Conservation (phyloP, 768 basidiomycete genomes). For the Russula earlei region DNA sequence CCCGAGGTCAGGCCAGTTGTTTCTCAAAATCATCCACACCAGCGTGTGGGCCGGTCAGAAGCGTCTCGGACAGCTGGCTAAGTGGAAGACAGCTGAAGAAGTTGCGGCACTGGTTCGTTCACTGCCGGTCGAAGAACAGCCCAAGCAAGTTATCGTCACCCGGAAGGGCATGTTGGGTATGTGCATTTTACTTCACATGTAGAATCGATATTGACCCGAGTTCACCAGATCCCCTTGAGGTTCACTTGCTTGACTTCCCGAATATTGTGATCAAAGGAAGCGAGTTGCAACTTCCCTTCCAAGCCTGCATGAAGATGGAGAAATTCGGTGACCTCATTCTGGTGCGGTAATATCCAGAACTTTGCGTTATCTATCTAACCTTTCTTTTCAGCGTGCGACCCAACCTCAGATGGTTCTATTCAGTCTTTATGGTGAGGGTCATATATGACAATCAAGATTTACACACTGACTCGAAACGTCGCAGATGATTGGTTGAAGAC, state of each 20-base stretch:
- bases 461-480: slow-evolving; percentile 1
- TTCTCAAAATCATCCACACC: slow-evolving; percentile 98
- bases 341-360: slow-evolving; percentile 30
- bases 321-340: slow-evolving; percentile 98
- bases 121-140: slow-evolving; percentile 98
- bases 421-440: slow-evolving; percentile 73
- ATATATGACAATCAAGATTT: neutral
- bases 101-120: slow-evolving; percentile 96
- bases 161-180: slow-evolving; percentile 98
- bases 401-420: slow-evolving; percentile 99
- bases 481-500: slow-evolving; percentile 97
- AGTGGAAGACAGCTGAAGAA: slow-evolving; percentile 99
- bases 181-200: slow-evolving; percentile 21
- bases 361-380: slow-evolving; percentile 2
- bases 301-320: slow-evolving; percentile 99
- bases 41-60: slow-evolving; percentile 99
- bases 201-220: slow-evolving; percentile 6
- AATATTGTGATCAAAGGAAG: slow-evolving; percentile 99
- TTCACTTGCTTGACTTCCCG: slow-evolving; percentile 98
- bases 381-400: slow-evolving; percentile 61
- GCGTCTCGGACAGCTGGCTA: slow-evolving; percentile 97
- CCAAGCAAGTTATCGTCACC: slow-evolving; percentile 99
- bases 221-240: slow-evolving; percentile 77
- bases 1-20: slow-evolving; percentile 94
- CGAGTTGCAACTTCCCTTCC: slow-evolving; percentile 97